Percentiles rank a stretch among this genome's conserved stretches.
These are phyloP conservation scores for Arxiozyma telluris DNA, from an alignment of 1,139 yeast genomes.

Conservation along the genomic window DNA sequence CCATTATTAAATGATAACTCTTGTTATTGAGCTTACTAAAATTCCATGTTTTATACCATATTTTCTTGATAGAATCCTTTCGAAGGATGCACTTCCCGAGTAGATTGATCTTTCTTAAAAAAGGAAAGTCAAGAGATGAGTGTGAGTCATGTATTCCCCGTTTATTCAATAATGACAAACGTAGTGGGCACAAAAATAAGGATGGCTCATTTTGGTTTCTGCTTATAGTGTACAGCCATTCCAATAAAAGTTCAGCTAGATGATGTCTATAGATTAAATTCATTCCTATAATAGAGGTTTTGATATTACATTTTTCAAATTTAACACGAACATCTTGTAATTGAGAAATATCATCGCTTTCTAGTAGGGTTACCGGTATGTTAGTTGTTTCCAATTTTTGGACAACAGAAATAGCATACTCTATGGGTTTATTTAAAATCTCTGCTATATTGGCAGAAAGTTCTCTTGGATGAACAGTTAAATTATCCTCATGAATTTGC, in stretches of 20 bases:
- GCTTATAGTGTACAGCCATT: slow-evolving; percentile 17
- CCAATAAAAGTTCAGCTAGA: slow-evolving; percentile 20
- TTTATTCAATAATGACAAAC: slow-evolving; percentile 20
- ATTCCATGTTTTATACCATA: slow-evolving; percentile 26
- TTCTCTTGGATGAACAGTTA: slow-evolving; percentile 22
- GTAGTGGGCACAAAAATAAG: slow-evolving; percentile 9
- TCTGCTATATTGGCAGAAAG: slow-evolving; percentile 19
- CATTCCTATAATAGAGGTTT: slow-evolving; percentile 16
- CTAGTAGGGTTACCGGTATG: slow-evolving; percentile 18
- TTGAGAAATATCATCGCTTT: slow-evolving; percentile 15
- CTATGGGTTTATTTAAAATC: slow-evolving; percentile 21
- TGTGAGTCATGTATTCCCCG: slow-evolving; percentile 11
- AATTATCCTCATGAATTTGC: slow-evolving; percentile 23
- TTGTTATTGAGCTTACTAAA: slow-evolving; percentile 20
- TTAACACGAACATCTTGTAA: slow-evolving; percentile 14
- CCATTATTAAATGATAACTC: slow-evolving; percentile 37
- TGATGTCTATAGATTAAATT: slow-evolving; percentile 20
- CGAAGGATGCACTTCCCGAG: slow-evolving; percentile 22
- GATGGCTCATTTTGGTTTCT: neutral
- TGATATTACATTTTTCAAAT: slow-evolving; percentile 19
- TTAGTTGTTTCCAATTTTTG: slow-evolving; percentile 14
- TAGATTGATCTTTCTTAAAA: slow-evolving; percentile 15
- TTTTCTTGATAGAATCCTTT: slow-evolving; percentile 14
- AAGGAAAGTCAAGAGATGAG: neutral
- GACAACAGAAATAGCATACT: slow-evolving; percentile 21